Evolutionary conservation across 352 stramenopile genomes (phyloP).

Genomic region (Phytophthora litchii): DNA sequence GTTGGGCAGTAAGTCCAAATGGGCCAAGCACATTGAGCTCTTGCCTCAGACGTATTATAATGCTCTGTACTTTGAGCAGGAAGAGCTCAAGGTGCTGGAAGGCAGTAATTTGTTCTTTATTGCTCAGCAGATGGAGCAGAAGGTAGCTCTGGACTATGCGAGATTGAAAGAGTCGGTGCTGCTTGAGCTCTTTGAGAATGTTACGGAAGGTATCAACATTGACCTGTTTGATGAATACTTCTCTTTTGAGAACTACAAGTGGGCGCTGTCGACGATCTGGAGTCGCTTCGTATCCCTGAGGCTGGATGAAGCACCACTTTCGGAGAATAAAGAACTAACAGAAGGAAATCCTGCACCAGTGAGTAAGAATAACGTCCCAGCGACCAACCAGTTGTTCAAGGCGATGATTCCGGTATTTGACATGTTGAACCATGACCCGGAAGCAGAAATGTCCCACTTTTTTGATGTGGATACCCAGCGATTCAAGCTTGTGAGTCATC

Average conservation of each 20-base stretch:
- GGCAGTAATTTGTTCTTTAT: slow-evolving; percentile 75
- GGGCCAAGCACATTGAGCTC: slow-evolving; percentile 67
- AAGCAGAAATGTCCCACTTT: slow-evolving; percentile 75
- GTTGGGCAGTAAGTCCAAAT: slow-evolving; percentile 47
- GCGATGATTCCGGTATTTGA: slow-evolving; percentile 88
- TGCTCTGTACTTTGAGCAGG: slow-evolving; percentile 60
- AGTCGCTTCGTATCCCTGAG: slow-evolving; percentile 81
- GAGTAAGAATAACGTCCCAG: background rate
- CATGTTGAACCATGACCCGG: slow-evolving; percentile 86
- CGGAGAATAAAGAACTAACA: slow-evolving; percentile 19
- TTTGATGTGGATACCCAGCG: slow-evolving; percentile 53
- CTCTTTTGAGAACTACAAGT: slow-evolving; percentile 78
- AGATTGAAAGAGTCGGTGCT: slow-evolving; percentile 46
- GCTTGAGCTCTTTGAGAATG: slow-evolving; percentile 54
- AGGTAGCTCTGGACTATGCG: slow-evolving; percentile 59
- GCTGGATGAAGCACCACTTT: slow-evolving; percentile 28
- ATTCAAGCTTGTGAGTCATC: slow-evolving; percentile 75
- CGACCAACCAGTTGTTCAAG: slow-evolving; percentile 56
- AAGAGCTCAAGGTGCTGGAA: slow-evolving; percentile 45
- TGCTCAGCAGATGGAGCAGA: slow-evolving; percentile 64
- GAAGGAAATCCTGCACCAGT: slow-evolving; percentile 3
- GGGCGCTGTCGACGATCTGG: slow-evolving; percentile 88
- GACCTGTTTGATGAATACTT: slow-evolving; percentile 49
- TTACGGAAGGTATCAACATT: slow-evolving; percentile 33
- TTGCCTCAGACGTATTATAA: slow-evolving; percentile 73